Base-by-base conservation (phyloP, 176 grass and related monocot species). In the Calamus simplicifolius region DNA sequence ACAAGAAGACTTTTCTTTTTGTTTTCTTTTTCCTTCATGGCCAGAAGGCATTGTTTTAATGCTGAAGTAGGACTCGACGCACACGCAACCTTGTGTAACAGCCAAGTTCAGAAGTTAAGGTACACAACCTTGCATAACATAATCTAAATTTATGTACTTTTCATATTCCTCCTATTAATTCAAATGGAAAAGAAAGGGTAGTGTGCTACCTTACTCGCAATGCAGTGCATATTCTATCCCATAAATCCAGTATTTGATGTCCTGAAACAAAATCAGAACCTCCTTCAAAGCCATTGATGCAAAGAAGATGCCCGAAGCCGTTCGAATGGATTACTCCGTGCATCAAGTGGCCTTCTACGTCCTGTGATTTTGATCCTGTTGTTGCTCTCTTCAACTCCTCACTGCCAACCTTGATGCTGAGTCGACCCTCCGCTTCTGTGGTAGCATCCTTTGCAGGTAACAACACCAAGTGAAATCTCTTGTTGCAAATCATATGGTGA, bases 381-480 rank as follows among this genome's bases (percentile, higher is more conserved):
- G 29, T 19, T 14, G 60, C 51, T 18, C 78, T 89, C 19, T 75
- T 67, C 15, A 29, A 2, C 26, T 25, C 30, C 18, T 52, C 54
- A 56, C 63, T 31, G 63, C 69, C 31, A 51, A 80, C 66, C 17
- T 69, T 75, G 56, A 81, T 82, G 71, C 61, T 54, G 6, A 87
- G n/a, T n/a, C n/a, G 68, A 7, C 63, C 67, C 16, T 86, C 77
- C 1, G 83, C 38, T 6, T 84, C 77, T 60, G 71, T 69, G 18
- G 59, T 28, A 5, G 64, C 27, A 30, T 95, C 82, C 73, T 80
- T 79, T 71, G 69, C 79, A 13, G 87, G 78, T 19, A 97, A 75
- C 58, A 97, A 75, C 58, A 97, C 69, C 59, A 97, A 91, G 83
- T 97, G 92, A 58, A 85, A 97, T 66, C 92, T 79, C 72, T 91